Evolutionary conservation across 257 asterid species (phyloP).

Genomic region (Jacaranda copaia): DNA sequence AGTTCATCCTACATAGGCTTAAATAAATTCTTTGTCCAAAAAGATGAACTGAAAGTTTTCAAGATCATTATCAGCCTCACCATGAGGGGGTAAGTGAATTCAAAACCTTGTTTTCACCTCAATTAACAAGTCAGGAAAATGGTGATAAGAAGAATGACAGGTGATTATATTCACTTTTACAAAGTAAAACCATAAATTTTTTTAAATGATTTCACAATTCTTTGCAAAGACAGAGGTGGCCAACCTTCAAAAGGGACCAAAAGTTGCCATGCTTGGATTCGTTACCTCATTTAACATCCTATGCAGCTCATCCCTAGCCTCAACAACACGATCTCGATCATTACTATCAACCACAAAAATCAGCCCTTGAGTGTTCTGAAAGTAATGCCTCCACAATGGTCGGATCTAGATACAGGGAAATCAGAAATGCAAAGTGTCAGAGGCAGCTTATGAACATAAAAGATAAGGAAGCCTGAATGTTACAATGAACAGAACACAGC

Average conservation of each 20-base stretch:
- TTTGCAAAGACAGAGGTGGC: neutral
- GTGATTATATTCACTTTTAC: neutral
- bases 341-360: constrained; percentile 86
- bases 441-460: constrained; percentile 29
- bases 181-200: neutral
- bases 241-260: neutral
- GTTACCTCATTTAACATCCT: constrained; percentile 84
- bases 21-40: neutral
- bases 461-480: neutral
- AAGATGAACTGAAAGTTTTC: neutral
- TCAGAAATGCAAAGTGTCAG: constrained; percentile 26
- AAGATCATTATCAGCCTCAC: neutral
- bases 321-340: constrained; percentile 73
- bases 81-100: neutral
- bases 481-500: neutral
- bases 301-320: constrained; percentile 55
- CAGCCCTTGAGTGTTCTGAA: constrained; percentile 87
- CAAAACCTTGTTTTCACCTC: neutral
- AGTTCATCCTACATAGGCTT: constrained; percentile 51
- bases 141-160: neutral
- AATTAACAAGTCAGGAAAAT: neutral
- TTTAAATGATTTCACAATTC: neutral
- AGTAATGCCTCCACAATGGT: constrained; percentile 89
- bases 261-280: neutral
- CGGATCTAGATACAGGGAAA: constrained; percentile 60